Conservation (phyloP, 192 early-diverging fungal genomes). For the Haplosporangium gracile region DNA sequence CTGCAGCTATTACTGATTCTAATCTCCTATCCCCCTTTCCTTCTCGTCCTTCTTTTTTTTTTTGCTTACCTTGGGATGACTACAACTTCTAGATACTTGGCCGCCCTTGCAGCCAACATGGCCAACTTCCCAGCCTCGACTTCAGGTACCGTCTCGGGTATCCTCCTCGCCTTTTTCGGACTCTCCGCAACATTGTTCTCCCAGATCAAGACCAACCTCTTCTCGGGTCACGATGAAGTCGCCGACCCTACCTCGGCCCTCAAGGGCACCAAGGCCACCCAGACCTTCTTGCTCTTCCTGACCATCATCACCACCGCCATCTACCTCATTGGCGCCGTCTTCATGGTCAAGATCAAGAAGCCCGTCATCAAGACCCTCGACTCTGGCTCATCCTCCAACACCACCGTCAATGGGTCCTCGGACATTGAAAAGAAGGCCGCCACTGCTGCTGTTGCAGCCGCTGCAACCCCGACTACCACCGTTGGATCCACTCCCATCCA, state of each 20-base stretch:
- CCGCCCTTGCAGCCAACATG: constrained; percentile 56
- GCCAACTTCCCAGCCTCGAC: constrained; percentile 53
- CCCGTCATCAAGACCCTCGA: constrained; percentile 26
- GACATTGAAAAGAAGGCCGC: constrained; percentile 8
- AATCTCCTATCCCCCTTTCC: not conserved
- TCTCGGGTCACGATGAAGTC: constrained; percentile 35
- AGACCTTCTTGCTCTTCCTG: constrained; percentile 45
- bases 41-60: not conserved
- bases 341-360: constrained; percentile 52
- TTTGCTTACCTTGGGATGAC: not conserved
- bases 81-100: constrained; percentile 28
- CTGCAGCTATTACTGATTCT: not conserved
- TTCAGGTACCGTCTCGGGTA: constrained; percentile 50
- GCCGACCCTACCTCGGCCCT: constrained; percentile 4
- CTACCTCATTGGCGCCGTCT: constrained; percentile 43
- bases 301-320: constrained; percentile 51
- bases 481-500: not conserved
- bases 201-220: constrained; percentile 51
- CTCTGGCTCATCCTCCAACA: constrained; percentile 20
- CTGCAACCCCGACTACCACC: not conserved
- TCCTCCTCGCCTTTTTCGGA: constrained; percentile 55
- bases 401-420: constrained; percentile 7
- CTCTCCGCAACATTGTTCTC: constrained; percentile 54
- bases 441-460: not conserved
- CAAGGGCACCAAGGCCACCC: constrained; percentile 43